Evolutionary conservation across 495 filamentous ascomycete genomes (phyloP).

Genomic region (Penicillium flavigenum): DNA sequence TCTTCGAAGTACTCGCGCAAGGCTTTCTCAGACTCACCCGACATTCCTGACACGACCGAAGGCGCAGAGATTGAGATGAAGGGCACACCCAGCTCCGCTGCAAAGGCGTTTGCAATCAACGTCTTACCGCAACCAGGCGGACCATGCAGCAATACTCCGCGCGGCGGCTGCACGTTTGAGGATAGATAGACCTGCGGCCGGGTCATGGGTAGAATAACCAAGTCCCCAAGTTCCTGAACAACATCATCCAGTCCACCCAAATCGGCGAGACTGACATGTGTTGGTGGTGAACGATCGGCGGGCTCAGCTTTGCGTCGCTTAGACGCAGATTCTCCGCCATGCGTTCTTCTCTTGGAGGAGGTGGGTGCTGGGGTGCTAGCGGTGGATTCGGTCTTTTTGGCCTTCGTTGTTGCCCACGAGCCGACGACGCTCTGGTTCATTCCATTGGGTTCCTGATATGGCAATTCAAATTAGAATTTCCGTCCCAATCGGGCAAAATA

Average conservation of each 20-base stretch:
- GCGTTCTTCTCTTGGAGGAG: conserved; percentile 49
- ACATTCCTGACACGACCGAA: conserved; percentile 90
- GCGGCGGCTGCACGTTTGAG: conserved; percentile 66
- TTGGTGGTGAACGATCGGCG: conserved; percentile 68
- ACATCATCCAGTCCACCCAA: conserved; percentile 84
- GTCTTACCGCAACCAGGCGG: conserved; percentile 97
- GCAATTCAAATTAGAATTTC: conserved; percentile 11
- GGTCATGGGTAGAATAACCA: conserved; percentile 79
- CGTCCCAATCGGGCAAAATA: too few species aligned
- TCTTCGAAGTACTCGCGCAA: conserved; percentile 88
- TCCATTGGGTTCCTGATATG: conserved; percentile 57
- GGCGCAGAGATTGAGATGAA: conserved; percentile 89
- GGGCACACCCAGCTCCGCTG: conserved; percentile 77
- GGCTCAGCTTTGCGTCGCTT: conserved; percentile 64
- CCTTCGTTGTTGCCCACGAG: conserved; percentile 59
- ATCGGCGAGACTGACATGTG: conserved; percentile 71
- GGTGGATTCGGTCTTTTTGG: conserved; percentile 35
- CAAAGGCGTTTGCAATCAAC: conserved; percentile 87
- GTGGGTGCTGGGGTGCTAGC: conserved; percentile 24
- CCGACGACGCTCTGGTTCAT: conserved; percentile 75
- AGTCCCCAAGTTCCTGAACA: conserved; percentile 71
- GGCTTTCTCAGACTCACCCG: conserved; percentile 93
- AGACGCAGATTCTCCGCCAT: conserved; percentile 65
- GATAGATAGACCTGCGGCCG: conserved; percentile 62
- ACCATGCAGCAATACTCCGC: conserved; percentile 89